phyloP scores from a whole-genome alignment of 1,284 basidiomycete genomes.

The Ganoderma boninense region DNA sequence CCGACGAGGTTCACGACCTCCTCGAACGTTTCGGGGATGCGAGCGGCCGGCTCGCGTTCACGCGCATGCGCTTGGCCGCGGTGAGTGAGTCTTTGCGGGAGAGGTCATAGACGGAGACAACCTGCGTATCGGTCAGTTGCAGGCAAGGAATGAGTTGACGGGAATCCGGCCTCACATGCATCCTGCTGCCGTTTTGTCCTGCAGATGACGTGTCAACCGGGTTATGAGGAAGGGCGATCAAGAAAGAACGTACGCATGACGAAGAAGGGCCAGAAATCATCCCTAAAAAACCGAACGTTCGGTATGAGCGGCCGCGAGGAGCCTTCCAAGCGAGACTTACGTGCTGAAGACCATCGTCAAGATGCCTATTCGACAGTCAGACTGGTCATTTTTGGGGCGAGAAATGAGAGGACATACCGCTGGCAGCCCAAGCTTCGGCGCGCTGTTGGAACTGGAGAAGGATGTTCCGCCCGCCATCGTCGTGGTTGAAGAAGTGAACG shows the following conservation, averaged over 20 bases:
- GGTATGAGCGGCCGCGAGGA: not conserved
- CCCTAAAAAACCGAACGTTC: slow-evolving; percentile 48
- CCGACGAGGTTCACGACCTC: slow-evolving; percentile 72
- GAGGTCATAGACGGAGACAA: slow-evolving; percentile 81
- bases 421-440: slow-evolving; percentile 86
- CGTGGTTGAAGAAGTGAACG: slow-evolving; percentile 82
- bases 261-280: slow-evolving; percentile 84
- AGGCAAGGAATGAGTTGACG: not conserved
- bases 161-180: slow-evolving; percentile 60
- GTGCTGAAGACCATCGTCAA: slow-evolving; percentile 83
- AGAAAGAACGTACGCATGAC: slow-evolving; percentile 59
- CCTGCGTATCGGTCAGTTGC: slow-evolving; percentile 45
- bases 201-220: not conserved
- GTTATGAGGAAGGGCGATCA: slow-evolving; percentile 8
- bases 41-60: slow-evolving; percentile 36
- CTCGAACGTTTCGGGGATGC: slow-evolving; percentile 48
- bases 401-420: slow-evolving; percentile 55
- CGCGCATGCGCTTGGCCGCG: slow-evolving; percentile 67
- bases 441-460: slow-evolving; percentile 85
- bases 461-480: slow-evolving; percentile 80
- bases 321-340: slow-evolving; percentile 49
- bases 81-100: slow-evolving; percentile 65
- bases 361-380: slow-evolving; percentile 57
- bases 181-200: slow-evolving; percentile 78
- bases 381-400: not conserved